Evolutionary conservation across 345 rosid species (phyloP).

Genomic region (Mallotus nudiflorus): DNA sequence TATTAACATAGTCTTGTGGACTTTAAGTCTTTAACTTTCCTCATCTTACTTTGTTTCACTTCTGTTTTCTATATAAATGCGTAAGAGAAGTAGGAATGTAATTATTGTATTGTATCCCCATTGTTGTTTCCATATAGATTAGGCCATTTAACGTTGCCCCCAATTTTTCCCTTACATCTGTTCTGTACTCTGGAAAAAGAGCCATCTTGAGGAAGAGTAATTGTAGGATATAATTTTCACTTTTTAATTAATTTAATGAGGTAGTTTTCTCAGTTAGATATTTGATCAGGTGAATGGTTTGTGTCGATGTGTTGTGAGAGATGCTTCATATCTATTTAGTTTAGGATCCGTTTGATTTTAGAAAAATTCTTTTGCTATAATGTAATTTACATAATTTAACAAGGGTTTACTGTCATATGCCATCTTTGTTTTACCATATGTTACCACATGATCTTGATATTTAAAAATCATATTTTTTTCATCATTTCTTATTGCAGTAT

Average conservation of each 20-base stretch:
- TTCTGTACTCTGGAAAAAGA: slow-evolving; percentile 20
- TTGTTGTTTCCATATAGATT: slow-evolving; percentile 47
- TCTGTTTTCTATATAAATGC: slow-evolving; percentile 18
- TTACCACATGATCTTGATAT: too few relatives aligned
- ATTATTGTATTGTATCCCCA: slow-evolving; percentile 41
- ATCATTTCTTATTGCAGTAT: too few relatives aligned
- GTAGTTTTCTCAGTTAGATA: background rate
- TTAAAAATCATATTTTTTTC: too few relatives aligned
- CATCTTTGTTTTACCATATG: too few relatives aligned
- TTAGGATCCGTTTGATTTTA: too few relatives aligned
- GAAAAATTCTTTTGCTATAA: too few relatives aligned
- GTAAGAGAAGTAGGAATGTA: slow-evolving; percentile 43
- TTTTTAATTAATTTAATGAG: background rate
- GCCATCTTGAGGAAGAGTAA: slow-evolving; percentile 17
- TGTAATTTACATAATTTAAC: too few relatives aligned
- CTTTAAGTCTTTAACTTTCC: background rate
- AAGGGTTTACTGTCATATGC: too few relatives aligned
- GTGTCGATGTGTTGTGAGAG: background rate
- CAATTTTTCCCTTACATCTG: slow-evolving; percentile 4
- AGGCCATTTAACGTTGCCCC: slow-evolving; percentile 23
- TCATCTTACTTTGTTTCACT: background rate
- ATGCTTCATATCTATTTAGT: too few relatives aligned
- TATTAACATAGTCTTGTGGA: slow-evolving; percentile 36
- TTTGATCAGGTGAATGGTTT: background rate
- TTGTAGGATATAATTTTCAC: slow-evolving; percentile 18